Evolutionary conservation across 2,329 filamentous ascomycete species (phyloP).

Genomic region (Alternaria sp.): DNA sequence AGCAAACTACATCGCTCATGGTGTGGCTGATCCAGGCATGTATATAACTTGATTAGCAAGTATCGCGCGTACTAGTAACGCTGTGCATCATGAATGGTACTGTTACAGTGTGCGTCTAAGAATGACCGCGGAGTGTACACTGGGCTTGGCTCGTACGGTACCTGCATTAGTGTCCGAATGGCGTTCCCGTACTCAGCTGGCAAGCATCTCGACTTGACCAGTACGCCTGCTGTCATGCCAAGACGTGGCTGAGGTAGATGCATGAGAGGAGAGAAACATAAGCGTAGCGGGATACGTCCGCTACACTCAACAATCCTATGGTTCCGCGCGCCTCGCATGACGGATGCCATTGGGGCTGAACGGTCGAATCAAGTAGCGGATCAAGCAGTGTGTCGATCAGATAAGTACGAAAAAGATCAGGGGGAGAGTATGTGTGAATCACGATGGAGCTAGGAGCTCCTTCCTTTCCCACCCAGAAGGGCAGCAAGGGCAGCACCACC

Average conservation of each 20-base stretch:
- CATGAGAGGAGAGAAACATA: not conserved
- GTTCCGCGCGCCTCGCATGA: not conserved
- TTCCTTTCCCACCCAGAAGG: not conserved
- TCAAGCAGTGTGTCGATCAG: too few relatives aligned
- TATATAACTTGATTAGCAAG: too few relatives aligned
- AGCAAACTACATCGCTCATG: not conserved
- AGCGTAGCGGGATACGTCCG: not conserved
- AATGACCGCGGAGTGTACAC: not conserved
- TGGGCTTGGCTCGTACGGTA: not conserved
- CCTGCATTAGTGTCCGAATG: not conserved
- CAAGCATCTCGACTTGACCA: not conserved
- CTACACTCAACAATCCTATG: not conserved
- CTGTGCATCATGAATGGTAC: too few relatives aligned
- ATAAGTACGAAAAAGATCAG: not conserved
- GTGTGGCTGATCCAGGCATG: not conserved
- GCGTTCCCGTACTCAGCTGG: not conserved
- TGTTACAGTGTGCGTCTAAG: not conserved
- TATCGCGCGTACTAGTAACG: too few relatives aligned
- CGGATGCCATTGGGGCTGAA: not conserved
- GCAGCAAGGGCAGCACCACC: too few relatives aligned
- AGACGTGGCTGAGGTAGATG: not conserved
- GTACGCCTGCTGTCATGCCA: not conserved
- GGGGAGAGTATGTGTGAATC: not conserved
- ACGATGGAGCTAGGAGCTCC: too few relatives aligned
- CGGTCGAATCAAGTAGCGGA: not conserved